These are phyloP conservation scores for Arctostaphylos glauca DNA, from an alignment of 148 eudicot genomes.

Conservation along the genomic window DNA sequence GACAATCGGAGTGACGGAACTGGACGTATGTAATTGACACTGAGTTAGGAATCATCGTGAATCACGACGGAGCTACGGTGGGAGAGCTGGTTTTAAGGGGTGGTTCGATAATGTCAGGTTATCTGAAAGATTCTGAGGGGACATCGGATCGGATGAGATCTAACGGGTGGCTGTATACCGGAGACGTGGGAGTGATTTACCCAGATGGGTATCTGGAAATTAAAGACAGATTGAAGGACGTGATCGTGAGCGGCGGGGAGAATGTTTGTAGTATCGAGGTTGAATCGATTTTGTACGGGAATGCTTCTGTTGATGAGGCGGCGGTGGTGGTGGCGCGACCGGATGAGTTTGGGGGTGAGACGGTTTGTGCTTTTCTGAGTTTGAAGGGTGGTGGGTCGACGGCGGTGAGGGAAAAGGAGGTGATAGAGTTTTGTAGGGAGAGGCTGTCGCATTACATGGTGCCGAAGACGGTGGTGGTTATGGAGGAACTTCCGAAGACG, in stretches of 20 bases:
- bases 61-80: not conserved
- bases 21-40: not conserved
- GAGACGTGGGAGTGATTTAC: not conserved
- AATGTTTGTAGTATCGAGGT: not conserved
- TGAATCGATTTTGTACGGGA: not conserved
- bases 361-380: not conserved
- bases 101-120: not conserved
- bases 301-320: not conserved
- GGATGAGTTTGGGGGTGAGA: constrained; percentile 5
- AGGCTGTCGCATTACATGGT: not conserved
- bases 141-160: not conserved
- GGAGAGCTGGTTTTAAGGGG: not conserved
- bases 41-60: not conserved
- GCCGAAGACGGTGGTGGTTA: constrained; percentile 6
- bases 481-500: not conserved
- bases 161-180: not conserved
- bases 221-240: not conserved
- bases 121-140: not conserved
- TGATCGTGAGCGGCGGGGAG: not conserved
- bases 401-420: not conserved
- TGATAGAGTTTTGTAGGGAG: not conserved
- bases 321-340: not conserved
- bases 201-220: not conserved
- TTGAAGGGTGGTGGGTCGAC: not conserved
- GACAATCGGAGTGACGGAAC: not conserved